Conservation (phyloP, 2,329 filamentous ascomycete species). For the Scedosporium apiospermum region DNA sequence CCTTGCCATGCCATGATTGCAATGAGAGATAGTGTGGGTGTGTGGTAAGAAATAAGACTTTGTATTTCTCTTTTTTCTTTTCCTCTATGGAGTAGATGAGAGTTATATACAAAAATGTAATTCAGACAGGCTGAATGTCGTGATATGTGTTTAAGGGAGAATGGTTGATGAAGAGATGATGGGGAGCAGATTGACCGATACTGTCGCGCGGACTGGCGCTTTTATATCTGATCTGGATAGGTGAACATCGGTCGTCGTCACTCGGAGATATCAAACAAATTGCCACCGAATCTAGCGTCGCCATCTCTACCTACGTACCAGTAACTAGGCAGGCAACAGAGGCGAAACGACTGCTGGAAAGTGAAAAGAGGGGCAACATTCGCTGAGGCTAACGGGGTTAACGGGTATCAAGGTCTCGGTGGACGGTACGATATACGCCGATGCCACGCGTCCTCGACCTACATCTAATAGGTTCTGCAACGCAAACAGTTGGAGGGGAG, state of each 20-base stretch:
- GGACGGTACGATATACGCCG: constrained; percentile 1
- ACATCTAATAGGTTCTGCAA: neutral
- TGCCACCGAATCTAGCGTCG: neutral
- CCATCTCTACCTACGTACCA: neutral
- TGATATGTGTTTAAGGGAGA: neutral
- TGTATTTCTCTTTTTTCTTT: neutral
- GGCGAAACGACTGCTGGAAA: neutral
- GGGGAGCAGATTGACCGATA: neutral
- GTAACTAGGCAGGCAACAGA: neutral
- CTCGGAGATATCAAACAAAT: neutral
- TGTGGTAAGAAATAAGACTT: neutral
- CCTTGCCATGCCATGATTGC: constrained; percentile 5
- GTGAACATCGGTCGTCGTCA: neutral
- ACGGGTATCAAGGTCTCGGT: neutral
- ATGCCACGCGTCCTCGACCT: neutral
- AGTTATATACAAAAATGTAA: neutral
- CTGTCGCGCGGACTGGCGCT: neutral
- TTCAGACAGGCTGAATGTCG: neutral
- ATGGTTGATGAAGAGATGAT: neutral
- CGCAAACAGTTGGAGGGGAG: neutral
- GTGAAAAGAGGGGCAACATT: neutral
- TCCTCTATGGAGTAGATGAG: neutral
- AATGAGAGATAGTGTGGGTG: neutral
- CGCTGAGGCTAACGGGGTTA: neutral
- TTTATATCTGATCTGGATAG: neutral